A percentile compares a stretch with the other conserved stretches of the same genome.
Conservation (phyloP, 176 grass and related monocot genomes). For the Oryza meyeriana region DNA sequence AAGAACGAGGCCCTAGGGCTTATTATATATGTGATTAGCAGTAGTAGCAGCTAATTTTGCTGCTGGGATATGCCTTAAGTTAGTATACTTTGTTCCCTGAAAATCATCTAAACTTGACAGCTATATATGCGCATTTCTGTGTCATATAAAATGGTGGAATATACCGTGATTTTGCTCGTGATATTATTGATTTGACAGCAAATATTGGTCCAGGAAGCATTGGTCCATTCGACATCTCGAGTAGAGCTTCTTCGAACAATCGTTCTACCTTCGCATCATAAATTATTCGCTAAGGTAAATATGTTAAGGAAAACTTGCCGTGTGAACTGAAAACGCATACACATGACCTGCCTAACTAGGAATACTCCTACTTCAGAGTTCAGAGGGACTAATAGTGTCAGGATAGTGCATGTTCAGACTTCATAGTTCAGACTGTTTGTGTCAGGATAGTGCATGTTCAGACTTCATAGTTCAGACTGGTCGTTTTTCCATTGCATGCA, state of each 20-base stretch:
- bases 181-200: neutral
- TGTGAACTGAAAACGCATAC: neutral
- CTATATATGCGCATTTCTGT: neutral
- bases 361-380: neutral
- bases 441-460: neutral
- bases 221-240: neutral
- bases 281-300: neutral
- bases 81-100: neutral
- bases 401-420: neutral
- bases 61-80: constrained; percentile 1
- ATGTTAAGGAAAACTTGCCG: neutral
- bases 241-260: too few relatives aligned
- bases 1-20: neutral
- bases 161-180: neutral
- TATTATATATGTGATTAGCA: neutral
- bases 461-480: too few relatives aligned
- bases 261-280: too few relatives aligned
- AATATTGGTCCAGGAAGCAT: neutral
- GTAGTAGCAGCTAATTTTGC: neutral
- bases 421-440: neutral
- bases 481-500: too few relatives aligned
- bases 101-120: neutral
- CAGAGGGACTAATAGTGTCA: neutral
- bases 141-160: neutral
- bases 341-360: neutral